Conservation (phyloP, 78 protist species). For the Bodo saltans region DNA sequence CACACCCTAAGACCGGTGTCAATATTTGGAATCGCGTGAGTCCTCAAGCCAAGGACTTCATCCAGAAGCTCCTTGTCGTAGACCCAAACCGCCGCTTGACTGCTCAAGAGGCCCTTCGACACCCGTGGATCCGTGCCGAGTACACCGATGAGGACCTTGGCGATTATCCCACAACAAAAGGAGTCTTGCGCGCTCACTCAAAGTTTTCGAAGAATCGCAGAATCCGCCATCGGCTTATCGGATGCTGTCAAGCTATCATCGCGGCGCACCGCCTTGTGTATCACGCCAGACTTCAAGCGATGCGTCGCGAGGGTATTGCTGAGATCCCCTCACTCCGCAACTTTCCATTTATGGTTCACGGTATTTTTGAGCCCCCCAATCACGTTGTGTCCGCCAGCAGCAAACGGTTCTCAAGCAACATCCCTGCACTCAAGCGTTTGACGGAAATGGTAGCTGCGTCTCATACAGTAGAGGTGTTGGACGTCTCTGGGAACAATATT, state of each 20-base stretch:
- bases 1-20: too few species aligned
- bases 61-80: constrained; percentile 60
- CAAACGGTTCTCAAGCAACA: neutral
- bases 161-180: too few species aligned
- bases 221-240: neutral
- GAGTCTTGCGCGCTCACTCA: too few species aligned
- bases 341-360: neutral
- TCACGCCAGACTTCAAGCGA: neutral
- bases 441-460: neutral
- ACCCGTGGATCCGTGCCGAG: constrained; percentile 56
- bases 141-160: neutral
- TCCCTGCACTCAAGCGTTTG: neutral
- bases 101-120: constrained; percentile 63
- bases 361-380: neutral
- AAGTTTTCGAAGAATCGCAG: too few species aligned
- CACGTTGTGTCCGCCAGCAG: too few species aligned
- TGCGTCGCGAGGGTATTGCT: neutral
- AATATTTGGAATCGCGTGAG: neutral
- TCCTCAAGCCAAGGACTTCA: constrained; percentile 55
- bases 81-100: constrained; percentile 65
- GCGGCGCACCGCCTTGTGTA: neutral
- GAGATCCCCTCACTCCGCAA: neutral
- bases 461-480: neutral
- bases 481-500: neutral
- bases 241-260: neutral